Evolutionary conservation across 2,329 filamentous ascomycete species (phyloP).

Genomic region (Calonectria pseudoreteaudii): DNA sequence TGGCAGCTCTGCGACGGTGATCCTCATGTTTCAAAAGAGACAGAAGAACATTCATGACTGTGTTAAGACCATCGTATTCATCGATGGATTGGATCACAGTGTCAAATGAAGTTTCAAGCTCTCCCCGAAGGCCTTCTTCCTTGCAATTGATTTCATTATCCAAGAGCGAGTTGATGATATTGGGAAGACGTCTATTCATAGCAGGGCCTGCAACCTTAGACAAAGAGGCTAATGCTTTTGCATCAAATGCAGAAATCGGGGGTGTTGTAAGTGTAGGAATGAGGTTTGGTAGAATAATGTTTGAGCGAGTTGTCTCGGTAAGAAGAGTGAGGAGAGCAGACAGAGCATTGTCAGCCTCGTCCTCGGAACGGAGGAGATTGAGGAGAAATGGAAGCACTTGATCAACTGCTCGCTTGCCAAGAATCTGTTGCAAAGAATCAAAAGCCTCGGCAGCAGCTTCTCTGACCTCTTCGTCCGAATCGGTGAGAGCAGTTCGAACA

Average conservation of each 20-base stretch:
- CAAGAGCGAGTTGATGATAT: slow-evolving; percentile 93
- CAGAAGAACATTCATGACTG: slow-evolving; percentile 93
- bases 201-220: slow-evolving; percentile 90
- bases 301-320: slow-evolving; percentile 92
- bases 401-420: slow-evolving; percentile 95
- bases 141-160: slow-evolving; percentile 86
- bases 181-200: slow-evolving; percentile 90
- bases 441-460: slow-evolving; percentile 98
- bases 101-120: slow-evolving; percentile 86
- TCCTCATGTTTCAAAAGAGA: slow-evolving; percentile 92
- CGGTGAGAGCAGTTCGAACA: slow-evolving; percentile 90
- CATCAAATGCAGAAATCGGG: slow-evolving; percentile 95
- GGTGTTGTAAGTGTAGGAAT: slow-evolving; percentile 92
- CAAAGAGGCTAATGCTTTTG: slow-evolving; percentile 90
- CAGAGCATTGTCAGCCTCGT: slow-evolving; percentile 90
- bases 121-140: slow-evolving; percentile 77
- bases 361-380: slow-evolving; percentile 86
- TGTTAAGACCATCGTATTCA: slow-evolving; percentile 95
- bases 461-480: slow-evolving; percentile 88
- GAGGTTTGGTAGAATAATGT: slow-evolving; percentile 95
- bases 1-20: slow-evolving; percentile 82
- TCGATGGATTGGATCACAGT: slow-evolving; percentile 93
- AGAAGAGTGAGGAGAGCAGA: slow-evolving; percentile 93
- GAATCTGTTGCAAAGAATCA: slow-evolving; percentile 90
- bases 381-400: slow-evolving; percentile 94